These are phyloP conservation scores for Boeremia lycopersici DNA, from an alignment of 2,329 filamentous ascomycete species.

Conservation along the genomic window DNA sequence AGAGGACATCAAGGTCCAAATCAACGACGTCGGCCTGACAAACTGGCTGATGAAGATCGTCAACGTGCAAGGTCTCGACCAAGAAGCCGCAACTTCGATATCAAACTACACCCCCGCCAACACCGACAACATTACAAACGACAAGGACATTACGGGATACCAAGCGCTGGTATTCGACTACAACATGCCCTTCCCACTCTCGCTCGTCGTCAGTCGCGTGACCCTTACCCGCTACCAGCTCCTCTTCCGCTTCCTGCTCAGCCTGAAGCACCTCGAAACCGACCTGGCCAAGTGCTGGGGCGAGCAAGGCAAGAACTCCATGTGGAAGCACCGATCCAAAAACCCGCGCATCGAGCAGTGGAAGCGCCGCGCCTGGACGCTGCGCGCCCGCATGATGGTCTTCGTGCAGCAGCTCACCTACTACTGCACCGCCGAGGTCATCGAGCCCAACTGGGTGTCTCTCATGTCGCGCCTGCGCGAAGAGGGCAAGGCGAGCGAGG, in stretches of 20 bases:
- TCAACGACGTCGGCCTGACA: constrained; percentile 92
- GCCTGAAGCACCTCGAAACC: constrained; percentile 85
- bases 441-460: constrained; percentile 95
- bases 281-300: constrained; percentile 89
- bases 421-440: constrained; percentile 95
- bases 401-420: constrained; percentile 97
- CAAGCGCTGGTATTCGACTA: constrained; percentile 95
- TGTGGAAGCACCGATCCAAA: constrained; percentile 82
- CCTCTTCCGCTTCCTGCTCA: constrained; percentile 91
- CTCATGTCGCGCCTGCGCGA: constrained; percentile 83
- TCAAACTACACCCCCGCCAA: constrained; percentile 75
- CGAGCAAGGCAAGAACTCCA: constrained; percentile 78
- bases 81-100: constrained; percentile 68
- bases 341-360: constrained; percentile 80
- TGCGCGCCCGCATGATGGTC: constrained; percentile 91
- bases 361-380: constrained; percentile 91
- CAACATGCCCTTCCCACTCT: constrained; percentile 90
- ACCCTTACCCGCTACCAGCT: constrained; percentile 97
- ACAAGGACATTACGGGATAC: constrained; percentile 87
- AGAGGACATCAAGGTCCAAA: constrained; percentile 95
- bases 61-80: constrained; percentile 93
- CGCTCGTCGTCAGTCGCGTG: constrained; percentile 92
- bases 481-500: constrained; percentile 48
- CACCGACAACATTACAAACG: constrained; percentile 65
- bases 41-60: constrained; percentile 96